phyloP scores from a whole-genome alignment of 129 eudicot species.

The Flaveria bidentis region DNA sequence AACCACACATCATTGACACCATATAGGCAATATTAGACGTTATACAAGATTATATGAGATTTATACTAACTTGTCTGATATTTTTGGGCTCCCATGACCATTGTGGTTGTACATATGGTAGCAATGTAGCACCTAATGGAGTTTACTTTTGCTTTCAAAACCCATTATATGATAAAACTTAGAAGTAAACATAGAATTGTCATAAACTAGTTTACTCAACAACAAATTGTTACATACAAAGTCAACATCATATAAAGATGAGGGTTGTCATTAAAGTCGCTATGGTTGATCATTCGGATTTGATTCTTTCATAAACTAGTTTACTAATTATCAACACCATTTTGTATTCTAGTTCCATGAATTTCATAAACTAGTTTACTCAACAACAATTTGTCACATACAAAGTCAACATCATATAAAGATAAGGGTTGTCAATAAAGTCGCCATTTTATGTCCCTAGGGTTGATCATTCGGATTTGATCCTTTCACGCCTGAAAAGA shows the following conservation, averaged over 20 bases:
- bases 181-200: neutral
- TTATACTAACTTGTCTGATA: no score
- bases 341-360: neutral
- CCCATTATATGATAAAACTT: neutral
- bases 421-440: neutral
- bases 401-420: slow-evolving; percentile 2
- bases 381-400: neutral
- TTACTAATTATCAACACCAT: no score
- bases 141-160: neutral
- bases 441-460: neutral
- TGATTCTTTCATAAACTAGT: no score
- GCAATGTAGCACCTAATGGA: neutral
- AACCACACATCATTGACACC: no score
- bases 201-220: neutral
- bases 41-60: no score
- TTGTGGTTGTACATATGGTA: no score
- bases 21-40: no score
- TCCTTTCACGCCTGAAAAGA: slow-evolving; percentile 47
- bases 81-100: no score
- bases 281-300: no score
- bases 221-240: slow-evolving; percentile 4
- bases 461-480: slow-evolving; percentile 46
- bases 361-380: neutral
- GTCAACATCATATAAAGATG: neutral
- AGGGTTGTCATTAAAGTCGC: neutral